These are phyloP conservation scores for Calycina herbarum DNA, from an alignment of 2,329 filamentous ascomycete genomes.

Conservation along the genomic window DNA sequence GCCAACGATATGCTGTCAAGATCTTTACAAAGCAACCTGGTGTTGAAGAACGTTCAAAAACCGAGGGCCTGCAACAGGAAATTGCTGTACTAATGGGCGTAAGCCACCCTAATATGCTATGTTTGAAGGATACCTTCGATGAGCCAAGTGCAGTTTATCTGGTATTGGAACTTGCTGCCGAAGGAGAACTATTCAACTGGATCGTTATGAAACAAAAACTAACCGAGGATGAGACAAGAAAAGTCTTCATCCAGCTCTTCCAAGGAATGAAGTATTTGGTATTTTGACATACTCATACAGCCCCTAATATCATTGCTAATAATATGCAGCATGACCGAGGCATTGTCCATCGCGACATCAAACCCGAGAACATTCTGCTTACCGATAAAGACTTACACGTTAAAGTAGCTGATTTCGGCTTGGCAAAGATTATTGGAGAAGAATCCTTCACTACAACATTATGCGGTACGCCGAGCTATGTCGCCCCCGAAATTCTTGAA, in stretches of 20 bases:
- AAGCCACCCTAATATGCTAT: conserved; percentile 88
- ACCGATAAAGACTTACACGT: conserved; percentile 81
- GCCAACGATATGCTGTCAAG: conserved; percentile 86
- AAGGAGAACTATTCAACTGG: conserved; percentile 94
- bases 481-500: conserved; percentile 91
- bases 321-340: conserved; percentile 81
- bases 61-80: conserved; percentile 87
- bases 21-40: conserved; percentile 84
- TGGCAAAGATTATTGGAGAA: conserved; percentile 98
- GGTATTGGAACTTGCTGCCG: conserved; percentile 83
- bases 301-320: conserved; percentile 33
- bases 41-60: conserved; percentile 79
- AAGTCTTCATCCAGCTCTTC: conserved; percentile 88
- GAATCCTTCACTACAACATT: conserved; percentile 97
- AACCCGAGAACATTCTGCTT: conserved; percentile 64
- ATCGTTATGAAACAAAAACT: conserved; percentile 91
- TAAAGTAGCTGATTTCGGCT: conserved; percentile 93
- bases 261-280: conserved; percentile 94
- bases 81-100: conserved; percentile 97
- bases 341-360: conserved; percentile 93
- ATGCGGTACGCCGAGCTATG: conserved; percentile 95
- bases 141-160: conserved; percentile 89
- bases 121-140: conserved; percentile 92
- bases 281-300: conserved; percentile 39
- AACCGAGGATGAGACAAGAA: conserved; percentile 78